Percentiles rank a stretch among this genome's conserved stretches.
Evolutionary conservation across 768 basidiomycete genomes (phyloP).

Genomic region (Cyclocybe aegerita): DNA sequence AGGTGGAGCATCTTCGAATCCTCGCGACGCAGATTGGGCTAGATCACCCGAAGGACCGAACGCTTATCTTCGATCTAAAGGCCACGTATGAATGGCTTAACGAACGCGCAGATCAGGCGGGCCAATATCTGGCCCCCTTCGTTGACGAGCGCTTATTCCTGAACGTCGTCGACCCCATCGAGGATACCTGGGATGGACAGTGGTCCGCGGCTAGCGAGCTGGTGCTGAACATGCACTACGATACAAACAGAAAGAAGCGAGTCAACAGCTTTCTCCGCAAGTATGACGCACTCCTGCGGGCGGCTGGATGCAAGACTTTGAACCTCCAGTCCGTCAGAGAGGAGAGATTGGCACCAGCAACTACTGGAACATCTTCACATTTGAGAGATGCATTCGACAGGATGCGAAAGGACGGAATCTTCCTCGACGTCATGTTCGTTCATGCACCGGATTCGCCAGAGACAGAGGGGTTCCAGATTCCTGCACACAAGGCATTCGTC

Average conservation of each 20-base stretch:
- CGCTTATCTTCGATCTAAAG: constrained; percentile 16
- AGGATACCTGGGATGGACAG: constrained; percentile 27
- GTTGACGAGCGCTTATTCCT: constrained; percentile 36
- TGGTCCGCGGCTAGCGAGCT: constrained; percentile 38
- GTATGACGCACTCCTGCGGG: constrained; percentile 30
- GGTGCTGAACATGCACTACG: constrained; percentile 31
- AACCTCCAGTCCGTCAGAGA: background rate
- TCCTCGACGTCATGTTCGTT: constrained; percentile 35
- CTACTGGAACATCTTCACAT: background rate
- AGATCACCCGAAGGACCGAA: constrained; percentile 7
- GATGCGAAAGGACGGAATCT: constrained; percentile 27
- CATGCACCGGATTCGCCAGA: constrained; percentile 2
- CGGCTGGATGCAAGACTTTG: constrained; percentile 25
- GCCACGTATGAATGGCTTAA: constrained; percentile 24
- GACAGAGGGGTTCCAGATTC: background rate
- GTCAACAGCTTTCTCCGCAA: constrained; percentile 29
- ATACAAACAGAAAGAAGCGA: constrained; percentile 21
- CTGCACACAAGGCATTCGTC: constrained; percentile 9
- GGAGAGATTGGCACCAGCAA: background rate
- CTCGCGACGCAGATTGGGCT: constrained; percentile 15
- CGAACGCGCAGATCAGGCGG: constrained; percentile 16
- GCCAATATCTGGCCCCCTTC: constrained; percentile 15
- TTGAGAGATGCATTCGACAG: constrained; percentile 26
- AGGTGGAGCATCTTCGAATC: constrained; percentile 16
- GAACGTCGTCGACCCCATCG: constrained; percentile 39